phyloP scores from a whole-genome alignment of 1,139 yeast genomes.

The Magnusiomyces suaveolens region DNA sequence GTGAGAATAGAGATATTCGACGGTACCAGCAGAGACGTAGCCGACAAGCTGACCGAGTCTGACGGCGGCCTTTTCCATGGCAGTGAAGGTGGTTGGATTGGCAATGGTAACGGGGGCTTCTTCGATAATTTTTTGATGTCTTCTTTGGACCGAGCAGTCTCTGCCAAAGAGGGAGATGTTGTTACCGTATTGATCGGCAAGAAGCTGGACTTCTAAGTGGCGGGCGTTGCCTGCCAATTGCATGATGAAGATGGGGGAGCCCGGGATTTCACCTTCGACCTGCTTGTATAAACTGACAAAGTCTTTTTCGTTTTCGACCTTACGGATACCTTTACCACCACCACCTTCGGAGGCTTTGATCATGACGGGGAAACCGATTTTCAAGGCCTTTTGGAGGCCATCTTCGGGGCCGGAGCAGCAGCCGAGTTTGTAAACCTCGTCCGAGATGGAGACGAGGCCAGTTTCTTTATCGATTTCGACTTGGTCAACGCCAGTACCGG shows the following conservation, averaged over 20 bases:
- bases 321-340: slow-evolving; percentile 97
- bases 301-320: slow-evolving; percentile 69
- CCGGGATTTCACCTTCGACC: slow-evolving; percentile 91
- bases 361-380: slow-evolving; percentile 94
- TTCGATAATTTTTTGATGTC: slow-evolving; percentile 93
- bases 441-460: slow-evolving; percentile 81
- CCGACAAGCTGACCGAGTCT: slow-evolving; percentile 94
- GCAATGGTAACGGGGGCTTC: slow-evolving; percentile 97
- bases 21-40: slow-evolving; percentile 97
- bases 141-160: slow-evolving; percentile 95
- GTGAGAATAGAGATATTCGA: slow-evolving; percentile 89
- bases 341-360: slow-evolving; percentile 97
- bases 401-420: slow-evolving; percentile 82
- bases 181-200: slow-evolving; percentile 93
- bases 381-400: slow-evolving; percentile 71
- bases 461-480: slow-evolving; percentile 59
- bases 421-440: slow-evolving; percentile 72
- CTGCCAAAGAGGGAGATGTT: slow-evolving; percentile 89
- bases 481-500: slow-evolving; percentile 90
- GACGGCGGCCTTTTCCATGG: slow-evolving; percentile 96
- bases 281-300: slow-evolving; percentile 66
- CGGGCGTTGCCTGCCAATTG: slow-evolving; percentile 90
- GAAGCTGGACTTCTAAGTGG: slow-evolving; percentile 87
- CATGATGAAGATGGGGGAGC: slow-evolving; percentile 93
- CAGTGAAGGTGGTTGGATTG: slow-evolving; percentile 67